A percentile compares a stretch with the other conserved stretches of the same genome.
Conservation (phyloP, 2,329 filamentous ascomycete genomes). For the Tothia fuscella region DNA sequence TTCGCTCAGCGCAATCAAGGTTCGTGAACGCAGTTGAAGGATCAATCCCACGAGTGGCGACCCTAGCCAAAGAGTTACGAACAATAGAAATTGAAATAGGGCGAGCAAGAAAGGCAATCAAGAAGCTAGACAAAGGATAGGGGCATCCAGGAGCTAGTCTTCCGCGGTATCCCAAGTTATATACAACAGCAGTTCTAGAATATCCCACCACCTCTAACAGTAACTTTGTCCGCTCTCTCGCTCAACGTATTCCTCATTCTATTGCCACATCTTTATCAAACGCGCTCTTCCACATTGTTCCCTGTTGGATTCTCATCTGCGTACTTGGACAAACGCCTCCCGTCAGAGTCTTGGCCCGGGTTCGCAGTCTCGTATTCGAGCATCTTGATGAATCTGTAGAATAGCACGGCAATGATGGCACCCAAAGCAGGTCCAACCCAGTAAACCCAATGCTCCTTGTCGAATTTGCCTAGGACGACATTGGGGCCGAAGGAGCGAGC, state of each 20-base stretch:
- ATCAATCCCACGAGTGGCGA: slow-evolving; percentile 45
- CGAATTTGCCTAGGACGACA: slow-evolving; percentile 31
- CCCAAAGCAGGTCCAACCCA: slow-evolving; percentile 38
- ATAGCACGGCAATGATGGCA: slow-evolving; percentile 32
- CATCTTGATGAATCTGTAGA: slow-evolving; percentile 37
- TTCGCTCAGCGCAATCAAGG: slow-evolving; percentile 46
- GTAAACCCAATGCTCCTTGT: slow-evolving; percentile 39
- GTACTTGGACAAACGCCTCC: neutral
- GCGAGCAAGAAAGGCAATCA: slow-evolving; percentile 37
- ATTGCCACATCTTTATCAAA: neutral
- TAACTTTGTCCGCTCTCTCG: no score
- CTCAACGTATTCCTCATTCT: no score
- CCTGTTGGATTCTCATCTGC: neutral
- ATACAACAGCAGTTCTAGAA: no score
- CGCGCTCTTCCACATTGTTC: neutral
- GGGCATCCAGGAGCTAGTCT: neutral
- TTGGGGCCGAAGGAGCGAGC: slow-evolving; percentile 38
- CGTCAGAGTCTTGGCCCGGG: slow-evolving; percentile 28
- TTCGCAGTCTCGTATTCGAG: slow-evolving; percentile 41
- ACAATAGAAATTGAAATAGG: slow-evolving; percentile 58
- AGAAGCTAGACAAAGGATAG: slow-evolving; percentile 21
- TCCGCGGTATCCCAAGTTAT: no score
- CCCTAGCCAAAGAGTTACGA: slow-evolving; percentile 48
- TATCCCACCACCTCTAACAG: no score
- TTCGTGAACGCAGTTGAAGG: slow-evolving; percentile 46